Evolutionary conservation across 2,329 filamentous ascomycete species (phyloP), one percentile per base, ranked within the genome.

Genomic region (Dactylella cylindrospora): DNA sequence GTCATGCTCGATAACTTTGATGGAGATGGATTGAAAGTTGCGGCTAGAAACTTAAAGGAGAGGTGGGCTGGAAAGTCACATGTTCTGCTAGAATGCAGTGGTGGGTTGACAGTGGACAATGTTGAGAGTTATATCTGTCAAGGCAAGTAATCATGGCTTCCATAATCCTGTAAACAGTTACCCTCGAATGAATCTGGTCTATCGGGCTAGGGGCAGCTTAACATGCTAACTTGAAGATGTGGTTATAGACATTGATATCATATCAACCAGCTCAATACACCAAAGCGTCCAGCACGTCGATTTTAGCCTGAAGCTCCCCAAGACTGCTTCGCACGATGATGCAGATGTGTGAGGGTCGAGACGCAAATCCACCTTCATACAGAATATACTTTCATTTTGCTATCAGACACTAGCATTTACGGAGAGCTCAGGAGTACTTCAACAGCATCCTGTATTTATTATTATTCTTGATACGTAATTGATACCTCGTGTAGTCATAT

Each of bases 1-100:
- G 84, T 98, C 64, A 98, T 98, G 93, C 76, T 98, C 61, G 93
- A 98, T 72, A 98, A 98, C 73, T 98, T 97, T 71, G 84, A 83
- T 0, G 83, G 85, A 0, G 84, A 88, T 1, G 88, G 84, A 0
- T 84, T 96, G 65, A 84, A 83, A 71, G 74, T 79, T 6, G 89
- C 89, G 0, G 88, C 91, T 10, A 79, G 75, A 71, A 84, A 80
- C 67, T 72, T 98, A 66, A 94, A 91, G 76, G 78, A 86, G 70
- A 82, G 84, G 67, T 97, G 89, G 88, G 81, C 80, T 54, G 86
- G 84, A 25, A 84, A 82, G 72, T 74, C 75, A 19, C 73, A 74
- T 50, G 89, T 95, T 68, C 73, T 97, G 70, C 79, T 98, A 28
- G 93, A 98, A 76, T 89, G 96, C 13, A 95, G 89, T 65, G 93